Base-by-base conservation (phyloP, 2,329 filamentous ascomycete genomes). In the Xenoacremonium recifei region DNA sequence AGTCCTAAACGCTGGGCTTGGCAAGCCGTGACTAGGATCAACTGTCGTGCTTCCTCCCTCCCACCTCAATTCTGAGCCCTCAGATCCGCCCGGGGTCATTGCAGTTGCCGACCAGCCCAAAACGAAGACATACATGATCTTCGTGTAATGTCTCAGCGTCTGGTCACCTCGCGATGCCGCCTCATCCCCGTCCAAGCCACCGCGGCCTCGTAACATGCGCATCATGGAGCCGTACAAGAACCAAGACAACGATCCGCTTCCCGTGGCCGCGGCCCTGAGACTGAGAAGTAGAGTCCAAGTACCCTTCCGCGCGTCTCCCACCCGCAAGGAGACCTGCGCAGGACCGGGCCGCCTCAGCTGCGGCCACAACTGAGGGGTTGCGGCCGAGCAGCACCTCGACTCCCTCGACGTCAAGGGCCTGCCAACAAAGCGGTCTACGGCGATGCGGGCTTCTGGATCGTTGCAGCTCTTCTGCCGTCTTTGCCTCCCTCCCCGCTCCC, bases 311-410 rank as follows among this genome's bases (percentile, higher is more conserved):
- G n/a, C n/a, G n/a, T n/a, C n/a, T n/a, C n/a, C n/a, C n/a, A n/a
- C n/a, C n/a, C n/a, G n/a, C n/a, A n/a, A n/a, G n/a, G n/a, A n/a
- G 23, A 13, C 13, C 23, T 27, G 23, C 23, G 38, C 38, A 46
- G 47, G 47, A 49, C 42, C n/a, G n/a, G 55, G 55, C 45, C 52
- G 52, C 54, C 42, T 50, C 23, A 39, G 38, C 55, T 50, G 55
- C 55, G 55, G 49, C 55, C 53, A 45, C 42, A 33, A 36, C 40
- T 45, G 29, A 35, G 34, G 41, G 40, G 48, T 21, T 37, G 46
- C 48, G 42, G 46, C 43, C 48, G 47, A 45, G 45, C 39, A 47
- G 38, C 29, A 21, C 21, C 19, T 37, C 13, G 47, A 45, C 37
- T 40, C 46, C 40, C 40, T 45, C 20, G 33, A 36, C 39, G 39